Base-by-base conservation (phyloP, 768 basidiomycete species). In the Arthromyces matolae region DNA sequence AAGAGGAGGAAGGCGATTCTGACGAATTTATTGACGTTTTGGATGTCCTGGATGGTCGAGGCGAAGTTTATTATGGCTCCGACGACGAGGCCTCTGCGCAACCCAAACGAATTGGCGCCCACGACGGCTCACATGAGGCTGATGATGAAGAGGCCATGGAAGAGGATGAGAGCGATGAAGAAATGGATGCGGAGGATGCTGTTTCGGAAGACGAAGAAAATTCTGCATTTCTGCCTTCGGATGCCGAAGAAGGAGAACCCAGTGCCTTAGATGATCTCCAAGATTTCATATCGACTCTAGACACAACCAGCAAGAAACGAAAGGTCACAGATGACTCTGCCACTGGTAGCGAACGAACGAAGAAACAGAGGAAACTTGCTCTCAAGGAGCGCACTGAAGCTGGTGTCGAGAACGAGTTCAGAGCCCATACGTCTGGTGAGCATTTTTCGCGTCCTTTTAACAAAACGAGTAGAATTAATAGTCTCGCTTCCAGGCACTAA, bases 351-450 rank as follows among this genome's bases (percentile, higher is more conserved):
- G 52, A 60, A 5, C 63, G 60, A 29, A 60, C 65, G 13, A 68
- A 72, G 42, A 87, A 85, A 60, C 59, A 60, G 45, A 73, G 85
- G 35, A 80, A 88, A 28, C 64, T 72, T 8, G 67, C 79, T 1
- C 60, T 92, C 42, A 69, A 77, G 46, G 91, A 93, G 58, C 78
- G 78, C 42, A 91, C 84, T 2, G 86, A 89, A 58, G 80, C 83
- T 23, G 91, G 89, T 5, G 77, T 76, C 24, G 93, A 93, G 61
- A 83, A 82, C 57, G 91, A 93, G 59, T 94, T 93, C 60, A 80
- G 78, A 9, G 78, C 79, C 34, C 71, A 72, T 57, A 60, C 69
- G 12, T 59, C 71, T 42, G 78, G 83, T 82, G 59, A 42, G 58
- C 57, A n/a, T 27, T 42, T 28, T 43, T 23, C 1, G 12, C n/a